Evolutionary conservation across 352 stramenopile genomes (phyloP).

Genomic region (Globisporangium iwayamae): DNA sequence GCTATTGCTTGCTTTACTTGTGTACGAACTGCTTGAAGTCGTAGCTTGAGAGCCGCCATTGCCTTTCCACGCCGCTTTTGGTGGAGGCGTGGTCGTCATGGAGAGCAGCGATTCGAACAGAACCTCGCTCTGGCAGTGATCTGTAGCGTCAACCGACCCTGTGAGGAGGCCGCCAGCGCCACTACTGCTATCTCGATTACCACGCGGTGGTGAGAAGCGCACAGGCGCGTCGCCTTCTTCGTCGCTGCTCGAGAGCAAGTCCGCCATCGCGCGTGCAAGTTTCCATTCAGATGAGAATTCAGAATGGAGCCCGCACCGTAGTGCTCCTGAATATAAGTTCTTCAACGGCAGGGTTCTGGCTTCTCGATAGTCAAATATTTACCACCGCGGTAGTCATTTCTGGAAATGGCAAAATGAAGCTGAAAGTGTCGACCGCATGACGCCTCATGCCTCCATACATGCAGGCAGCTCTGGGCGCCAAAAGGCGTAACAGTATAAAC

Average conservation of each 20-base stretch:
- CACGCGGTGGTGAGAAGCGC: neutral
- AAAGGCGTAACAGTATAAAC: neutral
- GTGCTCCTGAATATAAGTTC: neutral
- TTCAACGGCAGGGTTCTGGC: conserved; percentile 3
- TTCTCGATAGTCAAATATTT: neutral
- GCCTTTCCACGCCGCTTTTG: conserved; percentile 3
- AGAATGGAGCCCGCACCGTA: conserved; percentile 4
- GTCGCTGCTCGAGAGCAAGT: conserved; percentile 65
- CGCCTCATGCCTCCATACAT: neutral
- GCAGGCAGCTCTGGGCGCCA: neutral
- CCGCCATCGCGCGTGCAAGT: conserved; percentile 30
- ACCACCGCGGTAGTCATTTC: conserved; percentile 18
- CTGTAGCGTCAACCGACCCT: conserved; percentile 1
- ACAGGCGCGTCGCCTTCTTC: conserved; percentile 20
- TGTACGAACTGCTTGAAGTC: neutral
- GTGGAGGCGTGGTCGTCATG: neutral
- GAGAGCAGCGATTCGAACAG: conserved; percentile 12
- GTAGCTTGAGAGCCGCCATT: neutral
- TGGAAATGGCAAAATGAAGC: too few relatives aligned
- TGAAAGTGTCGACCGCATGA: too few relatives aligned
- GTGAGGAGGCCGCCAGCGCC: neutral
- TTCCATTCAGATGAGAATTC: neutral
- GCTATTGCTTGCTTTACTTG: neutral
- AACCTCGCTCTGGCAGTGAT: conserved; percentile 10
- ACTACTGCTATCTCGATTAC: neutral